Evolutionary conservation across 169 alveolate genomes (phyloP).

Genomic region (Plasmodium yoelii): DNA sequence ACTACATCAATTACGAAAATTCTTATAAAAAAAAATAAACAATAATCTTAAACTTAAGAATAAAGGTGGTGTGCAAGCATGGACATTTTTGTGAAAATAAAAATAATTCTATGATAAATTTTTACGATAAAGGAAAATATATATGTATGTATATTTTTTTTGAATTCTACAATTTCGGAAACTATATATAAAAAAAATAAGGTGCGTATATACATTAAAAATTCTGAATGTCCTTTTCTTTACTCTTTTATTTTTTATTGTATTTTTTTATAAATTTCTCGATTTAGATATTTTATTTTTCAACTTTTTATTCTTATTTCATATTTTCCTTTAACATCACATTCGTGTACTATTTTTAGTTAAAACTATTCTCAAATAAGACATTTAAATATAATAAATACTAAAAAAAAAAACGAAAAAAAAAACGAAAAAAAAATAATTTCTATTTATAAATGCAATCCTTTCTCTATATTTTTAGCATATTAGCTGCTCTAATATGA

Average conservation of each 20-base stretch:
- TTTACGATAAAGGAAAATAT: slow-evolving; percentile 27
- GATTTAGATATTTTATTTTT: slow-evolving; percentile 18
- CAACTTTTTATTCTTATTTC: slow-evolving; percentile 20
- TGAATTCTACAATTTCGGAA: slow-evolving; percentile 56
- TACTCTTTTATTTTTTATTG: slow-evolving; percentile 17
- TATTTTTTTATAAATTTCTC: slow-evolving; percentile 32
- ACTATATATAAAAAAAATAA: slow-evolving; percentile 47
- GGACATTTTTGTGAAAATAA: slow-evolving; percentile 12
- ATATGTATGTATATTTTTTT: slow-evolving; percentile 13
- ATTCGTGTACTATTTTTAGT: background rate
- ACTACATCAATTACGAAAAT: background rate
- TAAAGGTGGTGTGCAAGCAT: slow-evolving; percentile 52
- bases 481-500: slow-evolving; percentile 33
- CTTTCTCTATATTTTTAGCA: background rate
- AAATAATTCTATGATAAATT: slow-evolving; percentile 68
- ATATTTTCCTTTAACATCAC: slow-evolving; percentile 24
- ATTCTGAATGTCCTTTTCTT: slow-evolving; percentile 8
- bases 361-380: slow-evolving; percentile 23
- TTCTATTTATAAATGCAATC: background rate
- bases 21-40: background rate
- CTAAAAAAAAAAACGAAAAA: slow-evolving; percentile 12
- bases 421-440: slow-evolving; percentile 8
- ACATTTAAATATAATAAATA: slow-evolving; percentile 10
- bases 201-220: slow-evolving; percentile 73
- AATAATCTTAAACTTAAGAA: background rate